Evolutionary conservation across 192 early-diverging fungal species (phyloP).

Genomic region (Jimgerdemannia flammicorona): DNA sequence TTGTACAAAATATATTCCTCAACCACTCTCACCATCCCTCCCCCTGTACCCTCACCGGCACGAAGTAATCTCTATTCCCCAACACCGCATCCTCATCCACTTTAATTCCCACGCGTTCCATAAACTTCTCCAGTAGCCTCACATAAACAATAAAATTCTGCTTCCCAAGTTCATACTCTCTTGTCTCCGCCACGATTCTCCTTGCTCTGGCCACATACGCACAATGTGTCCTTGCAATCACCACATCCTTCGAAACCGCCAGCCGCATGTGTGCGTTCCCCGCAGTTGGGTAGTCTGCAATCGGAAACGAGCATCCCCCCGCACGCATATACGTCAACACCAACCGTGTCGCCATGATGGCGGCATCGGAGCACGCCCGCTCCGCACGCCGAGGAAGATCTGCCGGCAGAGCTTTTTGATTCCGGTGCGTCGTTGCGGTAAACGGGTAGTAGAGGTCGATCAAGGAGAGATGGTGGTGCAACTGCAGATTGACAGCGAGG

Average conservation of each 20-base stretch:
- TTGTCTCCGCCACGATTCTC: background rate
- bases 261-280: background rate
- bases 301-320: background rate
- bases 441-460: background rate
- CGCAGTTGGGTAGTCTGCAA: background rate
- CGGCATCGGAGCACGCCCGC: background rate
- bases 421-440: background rate
- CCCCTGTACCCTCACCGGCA: background rate
- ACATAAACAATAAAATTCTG: background rate
- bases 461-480: background rate
- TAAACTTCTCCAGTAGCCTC: background rate
- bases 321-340: background rate
- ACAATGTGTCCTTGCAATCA: background rate
- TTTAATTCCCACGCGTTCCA: background rate
- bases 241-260: background rate
- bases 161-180: background rate
- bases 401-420: background rate
- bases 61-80: background rate
- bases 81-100: background rate
- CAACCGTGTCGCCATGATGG: background rate
- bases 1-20: too few species aligned
- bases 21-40: background rate
- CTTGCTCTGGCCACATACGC: background rate
- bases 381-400: background rate
- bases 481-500: background rate